Evolutionary conservation across 108 stramenopile genomes (phyloP), one percentile per base, ranked within the genome.

Genomic region (Nannochloropsis gaditana): DNA sequence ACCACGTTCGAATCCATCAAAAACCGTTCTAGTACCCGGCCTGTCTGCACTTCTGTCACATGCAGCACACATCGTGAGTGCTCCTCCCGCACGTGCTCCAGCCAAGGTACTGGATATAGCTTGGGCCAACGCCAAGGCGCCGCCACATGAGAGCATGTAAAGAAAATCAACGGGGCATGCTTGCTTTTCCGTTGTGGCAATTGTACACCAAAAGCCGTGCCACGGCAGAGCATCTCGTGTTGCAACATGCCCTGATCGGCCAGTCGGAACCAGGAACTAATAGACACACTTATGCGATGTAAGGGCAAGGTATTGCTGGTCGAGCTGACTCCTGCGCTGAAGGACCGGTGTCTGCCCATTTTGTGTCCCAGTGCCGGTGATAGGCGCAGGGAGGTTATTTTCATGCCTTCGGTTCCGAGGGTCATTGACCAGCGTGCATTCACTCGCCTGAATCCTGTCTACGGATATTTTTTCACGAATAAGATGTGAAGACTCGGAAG

Each of bases 51-150:
- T 2, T 73, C 59, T 73, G 59, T 73, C n/a, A 73, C 59, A 73
- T 73, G 59, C 59, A 73, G 59, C 59, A 8, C 8, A n/a, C 59
- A 73, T n/a, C 4, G 6, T 17, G 21, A n/a, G 41, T 85, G 42
- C n/a, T 79, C 21, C 80, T 85, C 84, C 17, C 31, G 19, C 79
- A 85, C 84, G 9, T 42, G 9, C 50, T 79, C 11, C 21, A 85
- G 84, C 84, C 84, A 85, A 6, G n/a, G 31, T 10, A 42, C n/a
- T 11, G 84, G 84, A 21, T 85, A 85, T 6, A 85, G 84, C 21
- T 85, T 85, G 3, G 84, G 84, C 84, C 84, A 85, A 3, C 84
- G 45, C 44, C 42, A 85, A 31, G 84, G 84, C 31, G 84, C 84
- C 43, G 80, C 21, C 9, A 80, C 79, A 85, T 85, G 84, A 80